These are phyloP conservation scores for Vaccinium myrtillus DNA, from an alignment of 148 eudicot species.

Conservation along the genomic window DNA sequence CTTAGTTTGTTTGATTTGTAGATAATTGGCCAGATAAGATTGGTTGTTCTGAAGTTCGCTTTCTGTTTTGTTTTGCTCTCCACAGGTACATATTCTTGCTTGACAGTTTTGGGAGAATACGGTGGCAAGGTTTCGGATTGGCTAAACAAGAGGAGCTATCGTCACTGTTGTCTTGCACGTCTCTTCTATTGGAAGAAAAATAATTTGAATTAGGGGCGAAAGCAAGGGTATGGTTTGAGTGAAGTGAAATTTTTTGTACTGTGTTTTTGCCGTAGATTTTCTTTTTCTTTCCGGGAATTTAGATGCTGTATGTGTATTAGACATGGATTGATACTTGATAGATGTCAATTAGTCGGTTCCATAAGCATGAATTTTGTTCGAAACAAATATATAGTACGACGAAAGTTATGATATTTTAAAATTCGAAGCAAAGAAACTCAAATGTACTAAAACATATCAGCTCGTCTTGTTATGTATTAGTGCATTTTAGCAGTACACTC, in stretches of 20 bases:
- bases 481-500: background rate
- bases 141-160: slow-evolving; percentile 76
- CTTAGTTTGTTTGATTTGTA: background rate
- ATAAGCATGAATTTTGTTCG: background rate
- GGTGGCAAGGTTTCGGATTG: slow-evolving; percentile 87
- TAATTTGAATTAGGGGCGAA: slow-evolving; percentile 2
- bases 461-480: background rate
- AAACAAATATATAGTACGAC: background rate
- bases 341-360: background rate
- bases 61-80: background rate
- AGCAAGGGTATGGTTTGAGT: background rate
- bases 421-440: background rate
- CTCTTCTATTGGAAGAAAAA: slow-evolving; percentile 58
- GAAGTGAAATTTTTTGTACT: background rate
- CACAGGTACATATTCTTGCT: slow-evolving; percentile 83
- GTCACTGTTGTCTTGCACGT: slow-evolving; percentile 65
- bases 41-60: background rate
- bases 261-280: background rate
- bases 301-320: background rate
- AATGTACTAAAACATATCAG: background rate
- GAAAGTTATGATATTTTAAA: background rate
- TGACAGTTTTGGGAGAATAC: slow-evolving; percentile 78
- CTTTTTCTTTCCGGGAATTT: background rate
- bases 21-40: background rate
- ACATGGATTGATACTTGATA: background rate